Evolutionary conservation across 139 green algal genomes (phyloP), one percentile per base, ranked within the genome.

Genomic region (Mesostigma viride): DNA sequence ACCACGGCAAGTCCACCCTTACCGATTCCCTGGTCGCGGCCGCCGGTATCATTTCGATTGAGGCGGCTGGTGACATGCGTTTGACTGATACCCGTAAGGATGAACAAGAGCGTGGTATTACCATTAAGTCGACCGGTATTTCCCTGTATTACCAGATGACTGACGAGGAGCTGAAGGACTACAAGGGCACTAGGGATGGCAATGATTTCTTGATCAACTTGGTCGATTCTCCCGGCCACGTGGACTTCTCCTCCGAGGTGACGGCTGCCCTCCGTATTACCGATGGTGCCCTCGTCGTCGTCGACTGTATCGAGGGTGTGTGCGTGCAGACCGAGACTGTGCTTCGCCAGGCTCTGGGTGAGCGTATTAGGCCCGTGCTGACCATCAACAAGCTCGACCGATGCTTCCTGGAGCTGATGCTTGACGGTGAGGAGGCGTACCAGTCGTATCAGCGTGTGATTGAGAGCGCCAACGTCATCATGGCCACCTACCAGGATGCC

Each of bases 301-400:
- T 99, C 61, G 94, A 99, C 79, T 98, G 90, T 85, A 88, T 99
- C 36, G 94, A 99, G 87, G 94, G 94, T 31, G 94, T 99, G 63
- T 99, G 93, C 79, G 94, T 99, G 78, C 94, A 99, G 86, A 99
- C 94, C 1, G 94, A 99, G 89, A 98, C 94, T 2, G 94, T 99
- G 82, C 85, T 99, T 62, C 87, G 94, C 71, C 94, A 97, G 83
- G 87, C 60, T 36, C 70, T 83, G 3, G 88, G 83, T 65, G 91
- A 97, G 88, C 91, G 91, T 80, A 98, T 98, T 77, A 84, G 86
- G 69, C 92, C 92, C 31, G 92, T 98, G 28, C 83, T 98, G 74
- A 97, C 92, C 11, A 89, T 98, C 31, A 97, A 97, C 88, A 98
- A 97, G 92, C 90, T 98, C 79, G 92, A 98, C 76, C 88, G 92